Evolutionary conservation across 2,329 filamentous ascomycete genomes (phyloP), one percentile per base, ranked within the genome.

Genomic region (Escovopsis sp.): DNA sequence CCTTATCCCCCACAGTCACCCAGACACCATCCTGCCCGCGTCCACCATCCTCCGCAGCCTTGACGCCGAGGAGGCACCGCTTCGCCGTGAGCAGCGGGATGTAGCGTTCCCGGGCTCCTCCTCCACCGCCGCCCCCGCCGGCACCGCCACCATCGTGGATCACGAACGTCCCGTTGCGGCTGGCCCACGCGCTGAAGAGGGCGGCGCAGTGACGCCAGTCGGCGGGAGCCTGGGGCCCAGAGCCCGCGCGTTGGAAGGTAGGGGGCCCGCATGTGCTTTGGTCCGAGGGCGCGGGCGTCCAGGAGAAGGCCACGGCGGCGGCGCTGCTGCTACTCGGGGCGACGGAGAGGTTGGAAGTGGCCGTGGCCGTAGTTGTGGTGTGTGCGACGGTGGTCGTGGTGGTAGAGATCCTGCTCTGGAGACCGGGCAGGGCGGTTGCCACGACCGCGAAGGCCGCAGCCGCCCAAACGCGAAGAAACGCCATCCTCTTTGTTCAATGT

Each of bases 171-270:
- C 53, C 53, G 28, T 53, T 56, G 27, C 42, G 37, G 11, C 39
- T 39, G 3, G 43, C 43, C 46, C 52, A 55, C 2, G 41, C 38
- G 33, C 50, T 54, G 37, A 48, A 50, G 3, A 56, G 46, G 4
- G 51, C 46, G 15, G 51, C 51, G 27, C 53, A 56, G 34, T 48
- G 43, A 13, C 43, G 41, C 45, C 49, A 56, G 41, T 53, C 39
- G 34, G 52, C 53, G 21, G 49, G 44, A 16, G 39, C 39, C 19
- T 36, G 35, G 19, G 49, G 39, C 19, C 35, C 36, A 31, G 41
- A 38, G 29, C 43, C 35, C 15, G 44, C 44, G 7, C 42, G 31
- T 26, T 31, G 15, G 39, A 49, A 54, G 6, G 46, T 48, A 13
- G 45, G 37, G 10, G 43, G 37, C 35, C 48, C 50, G 41, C 53